These are phyloP conservation scores for Pistacia integerrima DNA, from an alignment of 345 rosid species.

Conservation along the genomic window DNA sequence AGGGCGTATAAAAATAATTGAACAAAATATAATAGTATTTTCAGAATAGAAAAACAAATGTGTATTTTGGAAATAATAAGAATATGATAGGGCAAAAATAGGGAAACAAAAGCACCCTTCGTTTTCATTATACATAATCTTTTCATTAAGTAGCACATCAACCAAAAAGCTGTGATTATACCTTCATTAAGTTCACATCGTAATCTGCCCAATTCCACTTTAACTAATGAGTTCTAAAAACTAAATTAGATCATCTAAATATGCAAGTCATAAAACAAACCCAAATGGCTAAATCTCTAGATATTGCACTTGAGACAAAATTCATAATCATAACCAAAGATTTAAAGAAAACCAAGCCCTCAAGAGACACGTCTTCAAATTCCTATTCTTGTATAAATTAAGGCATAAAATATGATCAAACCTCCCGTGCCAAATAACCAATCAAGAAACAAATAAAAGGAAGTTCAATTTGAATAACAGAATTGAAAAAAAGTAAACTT, in stretches of 20 bases:
- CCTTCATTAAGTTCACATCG: not conserved
- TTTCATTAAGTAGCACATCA: too few relatives aligned
- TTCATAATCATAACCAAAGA: not conserved
- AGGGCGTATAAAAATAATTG: too few relatives aligned
- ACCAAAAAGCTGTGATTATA: not conserved
- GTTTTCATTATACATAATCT: too few relatives aligned
- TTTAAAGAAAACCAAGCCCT: not conserved
- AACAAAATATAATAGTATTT: too few relatives aligned
- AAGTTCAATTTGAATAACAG: not conserved
- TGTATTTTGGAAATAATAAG: too few relatives aligned
- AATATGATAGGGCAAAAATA: too few relatives aligned
- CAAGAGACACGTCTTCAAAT: not conserved
- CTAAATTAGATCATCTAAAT: not conserved
- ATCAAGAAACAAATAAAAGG: not conserved
- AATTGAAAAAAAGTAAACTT: constrained; percentile 22
- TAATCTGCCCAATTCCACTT: not conserved
- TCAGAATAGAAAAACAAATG: too few relatives aligned
- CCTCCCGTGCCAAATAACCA: not conserved
- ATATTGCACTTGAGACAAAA: not conserved
- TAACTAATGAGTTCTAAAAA: not conserved
- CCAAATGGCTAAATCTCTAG: not conserved
- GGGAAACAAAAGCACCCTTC: too few relatives aligned
- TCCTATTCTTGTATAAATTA: not conserved
- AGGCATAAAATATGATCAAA: not conserved
- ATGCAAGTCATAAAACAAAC: not conserved